These are phyloP conservation scores for Cyberlindnera subsufficiens DNA, from an alignment of 805 yeast genomes.

Conservation along the genomic window DNA sequence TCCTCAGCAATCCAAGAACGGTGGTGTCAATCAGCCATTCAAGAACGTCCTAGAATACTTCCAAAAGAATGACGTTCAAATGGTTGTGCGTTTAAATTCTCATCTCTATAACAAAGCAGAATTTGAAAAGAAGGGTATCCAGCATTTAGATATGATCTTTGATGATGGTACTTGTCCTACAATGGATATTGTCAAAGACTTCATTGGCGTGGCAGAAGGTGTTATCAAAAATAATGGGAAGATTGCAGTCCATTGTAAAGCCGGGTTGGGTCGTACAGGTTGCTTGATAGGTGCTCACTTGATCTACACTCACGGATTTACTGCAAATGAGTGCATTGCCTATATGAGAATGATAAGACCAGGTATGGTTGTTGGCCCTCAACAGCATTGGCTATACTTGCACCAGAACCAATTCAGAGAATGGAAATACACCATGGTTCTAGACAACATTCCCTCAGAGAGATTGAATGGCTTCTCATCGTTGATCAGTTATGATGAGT, in stretches of 20 bases:
- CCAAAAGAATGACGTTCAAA: conserved; percentile 62
- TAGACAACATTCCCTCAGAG: conserved; percentile 62
- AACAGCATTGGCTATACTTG: conserved; percentile 96
- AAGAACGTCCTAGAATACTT: conserved; percentile 78
- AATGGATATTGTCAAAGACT: conserved; percentile 84
- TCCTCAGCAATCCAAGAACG: conserved; percentile 63
- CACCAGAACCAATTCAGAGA: conserved; percentile 95
- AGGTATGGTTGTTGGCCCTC: conserved; percentile 99
- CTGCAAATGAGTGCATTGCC: conserved; percentile 94
- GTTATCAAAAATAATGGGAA: conserved; percentile 82
- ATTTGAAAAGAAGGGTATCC: conserved; percentile 76
- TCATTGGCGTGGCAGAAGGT: conserved; percentile 92
- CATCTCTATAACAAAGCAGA: conserved; percentile 83
- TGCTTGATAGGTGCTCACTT: conserved; percentile 96
- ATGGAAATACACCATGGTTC: conserved; percentile 88
- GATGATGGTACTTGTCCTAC: conserved; percentile 99
- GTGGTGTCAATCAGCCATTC: conserved; percentile 63
- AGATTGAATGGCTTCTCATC: conserved; percentile 64
- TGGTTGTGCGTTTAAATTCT: conserved; percentile 89
- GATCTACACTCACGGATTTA: conserved; percentile 93
- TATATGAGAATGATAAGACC: conserved; percentile 96
- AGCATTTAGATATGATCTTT: conserved; percentile 92
- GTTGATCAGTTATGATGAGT: conserved; percentile 55
- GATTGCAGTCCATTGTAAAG: conserved; percentile 98
- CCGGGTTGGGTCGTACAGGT: conserved; percentile 97